A percentile compares a stretch with the other conserved stretches of the same genome.
These are phyloP conservation scores for Aspergillus puulaauensis DNA, from an alignment of 2,329 filamentous ascomycete species.

Conservation along the genomic window DNA sequence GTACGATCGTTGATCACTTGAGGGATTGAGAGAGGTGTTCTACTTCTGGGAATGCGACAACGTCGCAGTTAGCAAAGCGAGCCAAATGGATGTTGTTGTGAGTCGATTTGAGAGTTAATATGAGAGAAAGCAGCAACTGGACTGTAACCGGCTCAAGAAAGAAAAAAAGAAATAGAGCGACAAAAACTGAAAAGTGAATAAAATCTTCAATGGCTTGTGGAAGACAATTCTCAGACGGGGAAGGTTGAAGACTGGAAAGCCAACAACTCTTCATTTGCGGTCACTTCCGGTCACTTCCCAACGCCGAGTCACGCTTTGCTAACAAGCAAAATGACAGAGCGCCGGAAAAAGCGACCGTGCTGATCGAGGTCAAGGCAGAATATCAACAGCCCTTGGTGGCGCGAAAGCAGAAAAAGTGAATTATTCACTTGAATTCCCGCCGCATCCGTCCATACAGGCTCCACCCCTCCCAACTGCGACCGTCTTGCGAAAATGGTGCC, in stretches of 20 bases:
- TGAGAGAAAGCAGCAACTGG: not conserved
- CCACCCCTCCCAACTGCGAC: constrained; percentile 19
- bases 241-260: not conserved
- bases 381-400: not conserved
- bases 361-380: not conserved
- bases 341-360: not conserved
- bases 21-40: constrained; percentile 27
- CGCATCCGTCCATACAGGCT: constrained; percentile 18
- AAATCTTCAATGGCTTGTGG: too few relatives aligned
- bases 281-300: not conserved
- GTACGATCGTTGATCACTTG: constrained; percentile 34
- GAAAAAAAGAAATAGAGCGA: not conserved
- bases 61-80: constrained; percentile 12
- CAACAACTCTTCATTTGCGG: not conserved
- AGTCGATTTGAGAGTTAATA: not conserved
- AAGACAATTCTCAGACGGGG: not conserved
- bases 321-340: not conserved
- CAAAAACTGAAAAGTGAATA: not conserved
- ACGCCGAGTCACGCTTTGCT: not conserved
- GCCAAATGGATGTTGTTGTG: not conserved
- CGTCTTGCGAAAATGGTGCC: constrained; percentile 8
- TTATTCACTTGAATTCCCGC: constrained; percentile 2
- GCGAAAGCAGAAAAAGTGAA: not conserved
- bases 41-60: constrained; percentile 20
- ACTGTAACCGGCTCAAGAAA: not conserved